A percentile compares a stretch with the other conserved stretches of the same genome.
phyloP scores from a whole-genome alignment of 2,329 filamentous ascomycete genomes.

The Colletotrichum sp. region DNA sequence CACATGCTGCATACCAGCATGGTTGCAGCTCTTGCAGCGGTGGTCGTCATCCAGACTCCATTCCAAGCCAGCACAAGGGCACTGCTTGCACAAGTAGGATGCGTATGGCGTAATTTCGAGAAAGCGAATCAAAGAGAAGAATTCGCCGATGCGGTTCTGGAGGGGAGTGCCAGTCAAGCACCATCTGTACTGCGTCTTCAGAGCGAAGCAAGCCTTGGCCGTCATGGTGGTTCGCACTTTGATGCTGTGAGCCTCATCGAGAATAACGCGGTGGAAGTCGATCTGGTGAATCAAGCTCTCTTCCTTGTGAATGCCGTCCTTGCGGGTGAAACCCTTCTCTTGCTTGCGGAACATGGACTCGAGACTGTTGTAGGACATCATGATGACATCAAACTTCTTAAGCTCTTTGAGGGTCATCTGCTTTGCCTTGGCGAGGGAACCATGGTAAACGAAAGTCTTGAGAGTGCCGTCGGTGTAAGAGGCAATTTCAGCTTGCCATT shows the following conservation, averaged over 20 bases:
- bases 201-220: conserved; percentile 91
- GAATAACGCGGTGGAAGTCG: conserved; percentile 86
- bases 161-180: conserved; percentile 94
- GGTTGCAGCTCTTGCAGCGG: conserved; percentile 69
- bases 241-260: conserved; percentile 96
- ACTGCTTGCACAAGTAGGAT: conserved; percentile 92
- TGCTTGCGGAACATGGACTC: conserved; percentile 94
- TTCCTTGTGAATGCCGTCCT: conserved; percentile 81
- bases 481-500: conserved; percentile 86
- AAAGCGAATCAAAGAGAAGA: conserved; percentile 93
- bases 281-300: conserved; percentile 82
- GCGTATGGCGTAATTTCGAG: conserved; percentile 88
- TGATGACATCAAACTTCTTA: conserved; percentile 87
- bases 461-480: conserved; percentile 86
- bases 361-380: conserved; percentile 94
- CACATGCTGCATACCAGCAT: conserved; percentile 47
- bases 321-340: conserved; percentile 85
- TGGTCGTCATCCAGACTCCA: conserved; percentile 80
- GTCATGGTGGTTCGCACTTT: conserved; percentile 89
- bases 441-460: conserved; percentile 90
- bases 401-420: conserved; percentile 75
- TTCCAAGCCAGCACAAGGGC: conserved; percentile 79
- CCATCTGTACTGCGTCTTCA: conserved; percentile 90
- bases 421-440: conserved; percentile 84
- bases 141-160: conserved; percentile 96